A percentile compares a stretch with the other conserved stretches of the same genome.
phyloP scores from a whole-genome alignment of 306 rosid genomes.

The Vachellia collinsii region DNA sequence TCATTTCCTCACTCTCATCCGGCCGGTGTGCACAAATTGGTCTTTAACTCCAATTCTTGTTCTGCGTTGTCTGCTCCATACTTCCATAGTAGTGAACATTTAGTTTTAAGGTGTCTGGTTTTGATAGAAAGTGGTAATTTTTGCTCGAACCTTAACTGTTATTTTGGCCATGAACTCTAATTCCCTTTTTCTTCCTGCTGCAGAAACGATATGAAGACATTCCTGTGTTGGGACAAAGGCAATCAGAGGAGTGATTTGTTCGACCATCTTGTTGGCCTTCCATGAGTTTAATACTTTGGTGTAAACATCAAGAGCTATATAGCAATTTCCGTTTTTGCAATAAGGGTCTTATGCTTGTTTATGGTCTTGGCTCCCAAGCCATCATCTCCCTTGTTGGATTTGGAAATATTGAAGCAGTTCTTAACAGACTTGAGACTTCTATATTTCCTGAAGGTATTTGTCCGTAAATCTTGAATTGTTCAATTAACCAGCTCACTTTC shows the following conservation, averaged over 20 bases:
- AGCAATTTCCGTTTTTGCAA: conserved; percentile 57
- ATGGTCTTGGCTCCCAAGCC: conserved; percentile 30
- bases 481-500: conserved; percentile 6
- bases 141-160: not conserved
- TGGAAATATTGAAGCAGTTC: conserved; percentile 30
- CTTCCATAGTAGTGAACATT: not conserved
- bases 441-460: conserved; percentile 16
- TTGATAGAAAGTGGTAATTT: not conserved
- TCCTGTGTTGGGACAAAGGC: conserved; percentile 56
- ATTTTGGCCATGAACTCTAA: not conserved
- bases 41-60: not conserved
- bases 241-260: conserved; percentile 41
- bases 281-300: conserved; percentile 41
- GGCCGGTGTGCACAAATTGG: not conserved
- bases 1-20: too few species aligned
- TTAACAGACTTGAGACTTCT: conserved; percentile 18
- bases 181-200: conserved; percentile 21
- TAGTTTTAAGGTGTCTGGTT: conserved; percentile 17
- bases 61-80: too few species aligned
- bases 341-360: conserved; percentile 48
- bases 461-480: conserved; percentile 24
- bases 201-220: conserved; percentile 63
- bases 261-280: conserved; percentile 36
- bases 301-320: conserved; percentile 47
- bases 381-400: conserved; percentile 29